Percentiles rank a stretch among this genome's conserved stretches.
These are phyloP conservation scores for Bimuria novae-zelandiae DNA, from an alignment of 2,329 filamentous ascomycete species.

Conservation along the genomic window DNA sequence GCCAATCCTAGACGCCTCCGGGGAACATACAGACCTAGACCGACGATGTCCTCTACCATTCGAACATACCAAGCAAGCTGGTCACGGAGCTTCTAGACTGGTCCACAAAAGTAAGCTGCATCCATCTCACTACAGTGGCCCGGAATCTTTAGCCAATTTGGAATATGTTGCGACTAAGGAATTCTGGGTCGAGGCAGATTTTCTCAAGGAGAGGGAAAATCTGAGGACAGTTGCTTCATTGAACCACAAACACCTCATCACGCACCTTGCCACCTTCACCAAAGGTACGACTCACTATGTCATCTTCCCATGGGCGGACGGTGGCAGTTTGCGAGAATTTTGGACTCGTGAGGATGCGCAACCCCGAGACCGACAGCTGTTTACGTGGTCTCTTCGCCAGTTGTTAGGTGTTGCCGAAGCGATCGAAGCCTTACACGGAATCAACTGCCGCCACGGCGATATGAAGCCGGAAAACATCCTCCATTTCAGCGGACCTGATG, in stretches of 20 bases:
- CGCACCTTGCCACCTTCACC: slow-evolving; percentile 2
- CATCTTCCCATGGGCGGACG: slow-evolving; percentile 20
- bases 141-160: neutral
- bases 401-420: slow-evolving; percentile 12
- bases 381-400: slow-evolving; percentile 12
- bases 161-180: slow-evolving; percentile 3
- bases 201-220: neutral
- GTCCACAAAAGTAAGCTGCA: slow-evolving; percentile 6
- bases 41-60: slow-evolving; percentile 9
- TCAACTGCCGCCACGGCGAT: slow-evolving; percentile 17
- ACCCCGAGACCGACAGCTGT: neutral
- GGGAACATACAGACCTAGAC: slow-evolving; percentile 2
- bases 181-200: neutral
- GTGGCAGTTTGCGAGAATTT: slow-evolving; percentile 11
- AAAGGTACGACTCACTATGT: neutral
- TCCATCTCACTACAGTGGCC: slow-evolving; percentile 1
- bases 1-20: slow-evolving; percentile 7
- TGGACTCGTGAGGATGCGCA: slow-evolving; percentile 5
- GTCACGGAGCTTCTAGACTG: neutral
- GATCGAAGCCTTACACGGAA: slow-evolving; percentile 10
- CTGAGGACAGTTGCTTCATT: neutral
- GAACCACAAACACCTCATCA: slow-evolving; percentile 9
- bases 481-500: neutral
- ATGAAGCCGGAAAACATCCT: slow-evolving; percentile 22
- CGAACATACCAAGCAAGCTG: neutral